phyloP scores from a whole-genome alignment of 108 stramenopile species.

The Parietichytrium sp. region DNA sequence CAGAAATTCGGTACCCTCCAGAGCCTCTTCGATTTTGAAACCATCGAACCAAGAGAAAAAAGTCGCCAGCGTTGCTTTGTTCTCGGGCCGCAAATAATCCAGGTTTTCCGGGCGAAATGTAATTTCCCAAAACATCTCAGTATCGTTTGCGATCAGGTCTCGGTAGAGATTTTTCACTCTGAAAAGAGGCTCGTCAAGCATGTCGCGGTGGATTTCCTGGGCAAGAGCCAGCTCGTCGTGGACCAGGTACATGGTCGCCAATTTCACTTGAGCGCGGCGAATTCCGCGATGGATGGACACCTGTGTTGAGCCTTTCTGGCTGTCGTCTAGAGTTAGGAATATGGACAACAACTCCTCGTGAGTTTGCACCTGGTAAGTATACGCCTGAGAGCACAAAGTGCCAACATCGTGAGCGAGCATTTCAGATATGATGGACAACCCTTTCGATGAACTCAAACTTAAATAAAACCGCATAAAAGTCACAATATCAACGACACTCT shows the following conservation, averaged over 20 bases:
- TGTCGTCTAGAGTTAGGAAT: background rate
- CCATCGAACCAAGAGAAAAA: slow-evolving; percentile 18
- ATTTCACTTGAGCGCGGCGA: background rate
- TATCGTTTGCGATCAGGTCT: slow-evolving; percentile 8
- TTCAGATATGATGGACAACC: background rate
- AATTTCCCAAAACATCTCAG: slow-evolving; percentile 20
- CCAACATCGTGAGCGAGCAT: slow-evolving; percentile 13
- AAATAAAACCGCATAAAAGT: too few relatives aligned
- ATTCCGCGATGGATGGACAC: slow-evolving; percentile 8
- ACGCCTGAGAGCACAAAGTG: slow-evolving; percentile 13
- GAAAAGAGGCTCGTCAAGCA: background rate
- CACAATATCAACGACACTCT: too few relatives aligned
- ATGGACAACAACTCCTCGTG: background rate
- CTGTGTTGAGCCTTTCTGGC: background rate
- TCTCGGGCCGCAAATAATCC: background rate
- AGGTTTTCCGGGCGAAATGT: background rate
- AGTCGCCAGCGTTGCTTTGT: background rate
- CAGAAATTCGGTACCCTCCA: too few relatives aligned
- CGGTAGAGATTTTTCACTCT: background rate
- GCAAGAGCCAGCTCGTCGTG: background rate
- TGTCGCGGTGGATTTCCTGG: background rate
- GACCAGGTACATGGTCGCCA: slow-evolving; percentile 1
- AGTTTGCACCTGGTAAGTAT: background rate
- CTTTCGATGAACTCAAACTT: too few relatives aligned
- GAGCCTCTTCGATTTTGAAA: slow-evolving; percentile 1